A percentile compares a stretch with the other conserved stretches of the same genome.
Conservation (phyloP, 1,284 basidiomycete genomes). For the Sporisorium exsertum region DNA sequence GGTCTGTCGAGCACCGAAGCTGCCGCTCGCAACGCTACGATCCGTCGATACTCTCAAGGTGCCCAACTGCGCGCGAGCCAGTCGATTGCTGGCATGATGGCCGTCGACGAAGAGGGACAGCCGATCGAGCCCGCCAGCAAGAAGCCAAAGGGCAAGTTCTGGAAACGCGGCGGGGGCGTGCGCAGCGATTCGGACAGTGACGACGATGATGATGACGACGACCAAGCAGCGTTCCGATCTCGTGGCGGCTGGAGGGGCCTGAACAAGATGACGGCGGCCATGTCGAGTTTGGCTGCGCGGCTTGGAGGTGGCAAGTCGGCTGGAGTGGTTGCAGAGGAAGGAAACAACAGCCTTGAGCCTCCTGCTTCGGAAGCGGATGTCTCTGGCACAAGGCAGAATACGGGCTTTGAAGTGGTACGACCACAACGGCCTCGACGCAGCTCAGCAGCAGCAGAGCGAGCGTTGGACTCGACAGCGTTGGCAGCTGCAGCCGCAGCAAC, state of each 20-base stretch:
- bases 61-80: slow-evolving; percentile 37
- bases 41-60: slow-evolving; percentile 38
- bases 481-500: slow-evolving; percentile 20
- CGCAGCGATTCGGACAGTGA: slow-evolving; percentile 39
- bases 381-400: slow-evolving; percentile 21
- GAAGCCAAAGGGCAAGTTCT: slow-evolving; percentile 41
- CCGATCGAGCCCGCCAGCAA: slow-evolving; percentile 22
- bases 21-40: slow-evolving; percentile 36
- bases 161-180: slow-evolving; percentile 29
- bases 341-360: slow-evolving; percentile 45
- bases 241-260: slow-evolving; percentile 56
- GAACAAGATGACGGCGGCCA: slow-evolving; percentile 56
- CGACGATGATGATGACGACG: slow-evolving; percentile 36
- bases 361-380: slow-evolving; percentile 36
- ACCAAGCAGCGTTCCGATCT: slow-evolving; percentile 20
- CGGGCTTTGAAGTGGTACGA: slow-evolving; percentile 57
- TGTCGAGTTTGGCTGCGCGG: slow-evolving; percentile 32
- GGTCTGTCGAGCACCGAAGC: slow-evolving; percentile 41
- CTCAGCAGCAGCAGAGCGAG: slow-evolving; percentile 26
- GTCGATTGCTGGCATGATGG: slow-evolving; percentile 51
- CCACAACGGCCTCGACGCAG: slow-evolving; percentile 35
- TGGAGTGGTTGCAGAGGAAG: slow-evolving; percentile 16
- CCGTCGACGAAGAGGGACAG: slow-evolving; percentile 49
- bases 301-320: slow-evolving; percentile 27
- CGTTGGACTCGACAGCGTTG: slow-evolving; percentile 39